Percentiles rank a stretch among this genome's conserved stretches.
Evolutionary conservation across 805 yeast genomes (phyloP).

Genomic region (Hanseniaspora vineae): DNA sequence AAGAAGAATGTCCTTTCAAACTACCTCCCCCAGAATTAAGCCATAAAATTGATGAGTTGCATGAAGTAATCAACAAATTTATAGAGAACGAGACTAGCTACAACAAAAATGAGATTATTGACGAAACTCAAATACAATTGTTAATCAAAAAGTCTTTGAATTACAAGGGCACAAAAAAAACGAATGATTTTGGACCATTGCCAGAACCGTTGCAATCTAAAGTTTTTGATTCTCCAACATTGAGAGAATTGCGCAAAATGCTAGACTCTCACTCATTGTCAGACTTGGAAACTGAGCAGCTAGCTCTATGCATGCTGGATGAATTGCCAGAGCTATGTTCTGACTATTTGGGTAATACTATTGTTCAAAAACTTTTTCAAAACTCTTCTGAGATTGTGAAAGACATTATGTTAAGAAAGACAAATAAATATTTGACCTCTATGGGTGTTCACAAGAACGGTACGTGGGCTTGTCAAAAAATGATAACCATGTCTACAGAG

Average conservation of each 20-base stretch:
- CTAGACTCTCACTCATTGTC: conserved; percentile 43
- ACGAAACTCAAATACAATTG: conserved; percentile 25
- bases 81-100: conserved; percentile 7
- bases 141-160: conserved; percentile 31
- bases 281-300: conserved; percentile 59
- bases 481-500: conserved; percentile 61
- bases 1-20: conserved; percentile 24
- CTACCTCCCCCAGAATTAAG: conserved; percentile 21
- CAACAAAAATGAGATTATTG: conserved; percentile 2
- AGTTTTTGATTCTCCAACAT: conserved; percentile 75
- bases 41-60: conserved; percentile 9
- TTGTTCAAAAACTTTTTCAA: conserved; percentile 82
- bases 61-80: conserved; percentile 14
- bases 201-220: conserved; percentile 59
- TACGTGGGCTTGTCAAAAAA: conserved; percentile 98
- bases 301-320: conserved; percentile 70
- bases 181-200: conserved; percentile 51
- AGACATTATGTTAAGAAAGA: conserved; percentile 65
- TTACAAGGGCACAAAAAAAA: conserved; percentile 34
- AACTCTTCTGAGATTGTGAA: conserved; percentile 56
- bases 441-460: conserved; percentile 96
- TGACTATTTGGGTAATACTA: conserved; percentile 91
- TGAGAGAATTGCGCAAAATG: conserved; percentile 73
- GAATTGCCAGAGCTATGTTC: conserved; percentile 85
- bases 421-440: conserved; percentile 72